Base-by-base conservation (phyloP, 441 rosid species). In the Pelargonium fulgidum region DNA sequence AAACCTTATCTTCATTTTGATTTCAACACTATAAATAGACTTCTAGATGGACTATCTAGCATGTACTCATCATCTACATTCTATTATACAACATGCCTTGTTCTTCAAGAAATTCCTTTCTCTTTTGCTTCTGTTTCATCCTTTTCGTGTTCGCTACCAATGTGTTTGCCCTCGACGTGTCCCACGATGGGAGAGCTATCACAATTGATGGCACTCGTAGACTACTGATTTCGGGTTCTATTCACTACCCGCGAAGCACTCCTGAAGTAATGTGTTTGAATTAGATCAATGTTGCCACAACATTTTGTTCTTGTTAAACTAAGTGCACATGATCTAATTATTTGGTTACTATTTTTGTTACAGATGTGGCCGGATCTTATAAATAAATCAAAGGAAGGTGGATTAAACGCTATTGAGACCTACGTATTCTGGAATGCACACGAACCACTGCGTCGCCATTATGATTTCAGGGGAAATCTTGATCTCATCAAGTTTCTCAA, bases 281-380 rank as follows among this genome's bases (percentile, higher is more conserved):
- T 7, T 14, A 22, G 22, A 14, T 50, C 56, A 50, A 4, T 4
- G n/a, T 50, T 50, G 45, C 10, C 9, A 9, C 45, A 8, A 48
- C 4, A 14, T 13, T 22, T 17, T 17, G 8, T 6, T 56, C 26
- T 1, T 47, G 4, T 41, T 8, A 11, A 41, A 12, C 16, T 8
- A 1, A 33, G 2, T 20, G 11, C 47, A 26, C 58, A 12, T 39
- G 10, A 16, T 7, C 36, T 33, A 1, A 39, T 11, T 14, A 26
- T 52, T 11, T 61, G 4, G 17, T 14, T 41, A 12, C 10, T 63
- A 9, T 1, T 20, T 5, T 59, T 7, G 24, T 59, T 11, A 33
- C 59, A 85, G 86, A 86, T 86, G 90, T 84, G 88, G 88, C 85
- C 88, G 3, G 83, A 81, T 70, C 82, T 86, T 16, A 84, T 84